Evolutionary conservation across 164 flowering plant genomes (phyloP), one percentile per base, ranked within the genome.

Genomic region (Euptelea pleiosperma): DNA sequence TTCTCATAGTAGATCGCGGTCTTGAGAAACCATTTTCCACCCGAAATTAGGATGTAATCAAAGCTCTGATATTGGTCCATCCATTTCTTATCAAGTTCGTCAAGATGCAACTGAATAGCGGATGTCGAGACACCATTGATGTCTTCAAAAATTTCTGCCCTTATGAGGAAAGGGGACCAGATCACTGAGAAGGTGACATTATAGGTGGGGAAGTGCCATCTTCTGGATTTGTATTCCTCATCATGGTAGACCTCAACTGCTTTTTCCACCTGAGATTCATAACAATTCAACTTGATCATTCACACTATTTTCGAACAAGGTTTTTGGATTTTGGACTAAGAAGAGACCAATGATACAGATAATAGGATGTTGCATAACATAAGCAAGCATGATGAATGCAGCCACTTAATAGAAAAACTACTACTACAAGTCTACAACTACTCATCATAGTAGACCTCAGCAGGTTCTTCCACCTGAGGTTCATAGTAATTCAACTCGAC

Each of bases 1-100:
- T 91, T 81, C 70, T 89, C 89, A 42, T 80, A 76, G 76, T 83
- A 86, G 25, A 94, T 73, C 39, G 96, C 81, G 6, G 88, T 65
- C 72, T 91, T 94, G 52, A 88, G 83, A 60, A 82, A 94, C 99
- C 99, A 94, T 75, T 94, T 82, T 31, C 99, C 99, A 16, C 80
- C 91, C 1, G 93, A 79, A 57, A 91, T 75, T 14, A 83, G 66
- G 58, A 81, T 58, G 70, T 83, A 91, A 67, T 94, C 84, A 15
- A 84, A 69, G 55, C 56, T 75, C 16, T 61, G 60, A 70, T 53
- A 89, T 31, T 70, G 69, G 40, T 67, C 51, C 1, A 70, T 72
- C 99, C 99, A 94, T 44, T 65, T 72, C 31, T 64, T 57, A 55
- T 94, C 96, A 3, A 84, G 82, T 47, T 76, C 57, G 66, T 94